phyloP scores from a whole-genome alignment of 805 yeast species.

The Nakazawaea anatomiae region DNA sequence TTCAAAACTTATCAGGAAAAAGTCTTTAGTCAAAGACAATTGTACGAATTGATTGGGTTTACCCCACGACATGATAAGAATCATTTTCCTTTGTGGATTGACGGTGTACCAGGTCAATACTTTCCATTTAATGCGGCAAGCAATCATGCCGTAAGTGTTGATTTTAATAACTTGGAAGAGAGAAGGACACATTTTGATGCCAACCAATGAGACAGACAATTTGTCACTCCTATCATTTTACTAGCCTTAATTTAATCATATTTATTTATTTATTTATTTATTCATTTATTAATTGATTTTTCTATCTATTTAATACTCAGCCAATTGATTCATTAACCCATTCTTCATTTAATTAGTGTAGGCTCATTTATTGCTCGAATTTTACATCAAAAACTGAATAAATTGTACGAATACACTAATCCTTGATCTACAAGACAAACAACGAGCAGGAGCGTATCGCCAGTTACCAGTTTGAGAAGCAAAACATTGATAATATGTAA shows the following conservation, averaged over 20 bases:
- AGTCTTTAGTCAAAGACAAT: not conserved
- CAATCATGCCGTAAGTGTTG: conserved; percentile 21
- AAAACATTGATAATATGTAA: no score
- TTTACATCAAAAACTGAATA: no score
- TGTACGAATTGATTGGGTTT: conserved; percentile 8
- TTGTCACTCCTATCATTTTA: not conserved
- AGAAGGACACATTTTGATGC: conserved; percentile 25
- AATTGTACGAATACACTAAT: no score
- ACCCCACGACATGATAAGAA: conserved; percentile 11
- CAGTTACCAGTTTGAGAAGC: no score
- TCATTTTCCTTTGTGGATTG: conserved; percentile 15
- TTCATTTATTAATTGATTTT: not conserved
- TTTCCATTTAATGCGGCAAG: conserved; percentile 21
- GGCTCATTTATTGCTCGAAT: no score
- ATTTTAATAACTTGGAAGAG: conserved; percentile 22
- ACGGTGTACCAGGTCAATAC: conserved; percentile 21
- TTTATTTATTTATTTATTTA: conserved; percentile 1
- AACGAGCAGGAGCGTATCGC: no score
- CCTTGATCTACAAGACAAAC: no score
- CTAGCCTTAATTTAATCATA: not conserved
- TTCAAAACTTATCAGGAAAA: not conserved
- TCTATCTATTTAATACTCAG: not conserved
- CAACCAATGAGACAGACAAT: conserved; percentile 2
- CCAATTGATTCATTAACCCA: no score
- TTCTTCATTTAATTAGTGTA: no score